Conservation (phyloP, 2,329 filamentous ascomycete genomes). For the Fusarium aywerte region DNA sequence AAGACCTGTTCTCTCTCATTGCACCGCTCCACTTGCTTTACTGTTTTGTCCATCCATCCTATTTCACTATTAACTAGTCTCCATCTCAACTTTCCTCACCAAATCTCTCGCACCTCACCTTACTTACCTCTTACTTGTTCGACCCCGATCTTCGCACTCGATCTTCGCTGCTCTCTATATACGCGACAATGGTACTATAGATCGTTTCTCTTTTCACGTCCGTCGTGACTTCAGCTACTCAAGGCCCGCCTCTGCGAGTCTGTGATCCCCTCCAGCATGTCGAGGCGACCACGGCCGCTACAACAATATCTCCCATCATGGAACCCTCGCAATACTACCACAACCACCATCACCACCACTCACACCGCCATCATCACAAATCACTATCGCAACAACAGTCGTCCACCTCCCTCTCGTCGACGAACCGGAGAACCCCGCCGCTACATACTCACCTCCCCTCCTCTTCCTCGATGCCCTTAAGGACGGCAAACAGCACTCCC, state of each 20-base stretch:
- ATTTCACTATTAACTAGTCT: slow-evolving; percentile 35
- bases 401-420: slow-evolving; percentile 45
- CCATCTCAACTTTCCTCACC: slow-evolving; percentile 39
- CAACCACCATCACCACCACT: slow-evolving; percentile 37
- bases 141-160: slow-evolving; percentile 10
- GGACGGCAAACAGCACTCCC: slow-evolving; percentile 67
- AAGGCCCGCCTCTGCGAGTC: slow-evolving; percentile 44
- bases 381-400: slow-evolving; percentile 47
- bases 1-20: slow-evolving; percentile 41
- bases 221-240: slow-evolving; percentile 38
- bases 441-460: slow-evolving; percentile 50
- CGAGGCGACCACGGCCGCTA: slow-evolving; percentile 42
- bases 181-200: slow-evolving; percentile 46
- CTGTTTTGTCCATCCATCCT: slow-evolving; percentile 38
- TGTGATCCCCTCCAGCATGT: slow-evolving; percentile 41
- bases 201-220: slow-evolving; percentile 37
- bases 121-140: slow-evolving; percentile 9
- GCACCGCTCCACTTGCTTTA: slow-evolving; percentile 40
- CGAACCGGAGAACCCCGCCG: slow-evolving; percentile 42
- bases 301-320: slow-evolving; percentile 43
- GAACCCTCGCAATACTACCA: slow-evolving; percentile 45
- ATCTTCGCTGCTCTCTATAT: slow-evolving; percentile 12
- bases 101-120: slow-evolving; percentile 28
- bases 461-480: slow-evolving; percentile 55
- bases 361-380: slow-evolving; percentile 44